Base-by-base conservation (phyloP, 2,329 filamentous ascomycete genomes). In the Paracorniculantispora psalliotae region DNA sequence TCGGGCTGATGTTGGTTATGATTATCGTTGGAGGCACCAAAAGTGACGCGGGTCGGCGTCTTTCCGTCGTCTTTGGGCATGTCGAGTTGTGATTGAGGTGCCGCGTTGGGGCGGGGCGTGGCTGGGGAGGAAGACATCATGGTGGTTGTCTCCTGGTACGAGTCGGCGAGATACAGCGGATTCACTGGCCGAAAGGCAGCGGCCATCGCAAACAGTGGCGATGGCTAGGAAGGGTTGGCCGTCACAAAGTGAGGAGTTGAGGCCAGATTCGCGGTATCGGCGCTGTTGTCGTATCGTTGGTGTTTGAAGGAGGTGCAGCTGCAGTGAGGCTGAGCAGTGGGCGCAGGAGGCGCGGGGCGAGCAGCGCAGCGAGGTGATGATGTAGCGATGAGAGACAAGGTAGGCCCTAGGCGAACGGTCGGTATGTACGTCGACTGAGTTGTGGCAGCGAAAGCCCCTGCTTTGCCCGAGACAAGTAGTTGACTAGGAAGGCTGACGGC, bases 31-130 rank as follows among this genome's bases (percentile, higher is more conserved):
- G 70, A 67, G 54, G 64, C 66, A 57, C 72, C 69, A 60, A 85
- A 85, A 26, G 73, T 81, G 43, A 80, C 75, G 69, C 84, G 81
- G 26, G 87, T 90, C 0, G 88, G 87, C 2, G 88, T 90, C 61
- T 81, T 71, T 55, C 72, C 72, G 62, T 83, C 81, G 61, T 81
- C 80, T 63, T 68, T 63, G 25, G 66, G 50, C 52, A 64, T 67
- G 48, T 65, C 52, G 44, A 66, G 50, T 49, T 66, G 67, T 59
- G 64, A 55, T 12, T 71, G 72, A 37, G 72, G 70, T 35, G 73
- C 69, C 41, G 73, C 72, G 63, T 65, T 72, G n/a, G 70, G 67
- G 54, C 72, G 72, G 47, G 73, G 69, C 47, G 71, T 73, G 48
- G 64, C 65, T 41, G 70, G 67, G 49, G 71, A 72, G 63, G 74